These are phyloP conservation scores for Rhizopogon vinicolor DNA, from an alignment of 768 basidiomycete species.

Conservation along the genomic window DNA sequence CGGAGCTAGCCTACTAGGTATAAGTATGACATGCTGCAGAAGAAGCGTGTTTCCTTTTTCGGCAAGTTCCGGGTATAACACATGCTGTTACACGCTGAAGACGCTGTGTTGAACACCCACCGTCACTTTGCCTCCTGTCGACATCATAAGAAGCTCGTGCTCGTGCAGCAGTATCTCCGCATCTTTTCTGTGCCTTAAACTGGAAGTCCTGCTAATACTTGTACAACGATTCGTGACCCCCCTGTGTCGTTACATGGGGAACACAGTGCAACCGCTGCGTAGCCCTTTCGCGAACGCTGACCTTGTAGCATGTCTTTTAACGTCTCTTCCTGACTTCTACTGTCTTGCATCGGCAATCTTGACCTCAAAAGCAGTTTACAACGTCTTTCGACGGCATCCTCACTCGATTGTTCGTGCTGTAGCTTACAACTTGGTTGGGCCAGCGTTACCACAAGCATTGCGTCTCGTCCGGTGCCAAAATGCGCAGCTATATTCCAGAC, in stretches of 20 bases:
- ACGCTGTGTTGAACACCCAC: no score
- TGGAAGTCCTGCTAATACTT: not conserved
- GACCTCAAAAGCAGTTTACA: constrained; percentile 13
- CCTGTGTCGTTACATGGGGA: not conserved
- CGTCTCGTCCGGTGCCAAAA: constrained; percentile 14
- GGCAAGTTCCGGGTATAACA: constrained; percentile 4
- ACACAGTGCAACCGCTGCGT: not conserved
- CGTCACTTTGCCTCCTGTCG: no score
- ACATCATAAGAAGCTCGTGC: not conserved
- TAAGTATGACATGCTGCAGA: constrained; percentile 5
- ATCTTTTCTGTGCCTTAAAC: not conserved
- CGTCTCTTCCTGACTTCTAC: constrained; percentile 13
- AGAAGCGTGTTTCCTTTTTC: constrained; percentile 13
- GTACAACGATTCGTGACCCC: not conserved
- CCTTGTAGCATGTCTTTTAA: constrained; percentile 18
- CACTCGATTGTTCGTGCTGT: constrained; percentile 16
- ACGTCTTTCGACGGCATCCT: constrained; percentile 16
- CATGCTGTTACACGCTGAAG: no score
- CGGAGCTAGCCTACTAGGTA: not conserved
- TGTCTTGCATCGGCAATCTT: constrained; percentile 15
- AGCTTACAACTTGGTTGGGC: constrained; percentile 16
- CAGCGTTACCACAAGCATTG: constrained; percentile 23
- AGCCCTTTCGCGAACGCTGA: constrained; percentile 15
- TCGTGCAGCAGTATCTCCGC: not conserved
- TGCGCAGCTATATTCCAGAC: not conserved